Conservation (phyloP, 1,284 basidiomycete genomes). For the Peniophora sp. region DNA sequence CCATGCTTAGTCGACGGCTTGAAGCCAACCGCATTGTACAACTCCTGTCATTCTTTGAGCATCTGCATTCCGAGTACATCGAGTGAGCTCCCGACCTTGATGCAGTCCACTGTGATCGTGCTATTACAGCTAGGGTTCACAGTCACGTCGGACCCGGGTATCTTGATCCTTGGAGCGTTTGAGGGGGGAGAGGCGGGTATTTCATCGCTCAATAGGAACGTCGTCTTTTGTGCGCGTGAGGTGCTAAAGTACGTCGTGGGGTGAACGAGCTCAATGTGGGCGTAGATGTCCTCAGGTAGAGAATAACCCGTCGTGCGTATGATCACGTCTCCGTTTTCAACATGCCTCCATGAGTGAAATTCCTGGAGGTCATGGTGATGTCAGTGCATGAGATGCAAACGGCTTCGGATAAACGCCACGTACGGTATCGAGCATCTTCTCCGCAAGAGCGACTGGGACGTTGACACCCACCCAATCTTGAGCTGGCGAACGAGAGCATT, state of each 20-base stretch:
- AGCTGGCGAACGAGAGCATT: constrained; percentile 47
- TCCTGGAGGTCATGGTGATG: constrained; percentile 4
- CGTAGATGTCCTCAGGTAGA: constrained; percentile 51
- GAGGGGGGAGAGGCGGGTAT: constrained; percentile 9
- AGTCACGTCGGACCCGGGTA: constrained; percentile 23
- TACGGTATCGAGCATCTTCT: constrained; percentile 22
- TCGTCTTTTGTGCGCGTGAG: constrained; percentile 37
- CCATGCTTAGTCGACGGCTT: constrained; percentile 25
- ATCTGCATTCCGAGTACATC: not conserved
- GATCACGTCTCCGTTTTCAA: constrained; percentile 39
- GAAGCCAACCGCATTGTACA: constrained; percentile 45
- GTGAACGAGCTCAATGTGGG: constrained; percentile 64
- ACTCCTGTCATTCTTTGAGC: constrained; percentile 18
- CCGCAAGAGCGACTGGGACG: constrained; percentile 51
- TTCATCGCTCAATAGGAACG: constrained; percentile 26
- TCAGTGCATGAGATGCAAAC: not conserved
- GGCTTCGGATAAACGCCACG: not conserved
- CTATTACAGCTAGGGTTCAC: constrained; percentile 37
- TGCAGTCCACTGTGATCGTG: constrained; percentile 23
- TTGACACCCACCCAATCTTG: constrained; percentile 61
- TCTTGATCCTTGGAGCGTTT: constrained; percentile 17
- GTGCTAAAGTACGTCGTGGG: constrained; percentile 69
- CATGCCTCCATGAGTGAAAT: constrained; percentile 42
- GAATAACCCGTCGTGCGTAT: constrained; percentile 65
- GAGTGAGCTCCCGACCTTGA: constrained; percentile 19